Conservation (phyloP, 805 yeast species). For the Kuraishia floccosa region DNA sequence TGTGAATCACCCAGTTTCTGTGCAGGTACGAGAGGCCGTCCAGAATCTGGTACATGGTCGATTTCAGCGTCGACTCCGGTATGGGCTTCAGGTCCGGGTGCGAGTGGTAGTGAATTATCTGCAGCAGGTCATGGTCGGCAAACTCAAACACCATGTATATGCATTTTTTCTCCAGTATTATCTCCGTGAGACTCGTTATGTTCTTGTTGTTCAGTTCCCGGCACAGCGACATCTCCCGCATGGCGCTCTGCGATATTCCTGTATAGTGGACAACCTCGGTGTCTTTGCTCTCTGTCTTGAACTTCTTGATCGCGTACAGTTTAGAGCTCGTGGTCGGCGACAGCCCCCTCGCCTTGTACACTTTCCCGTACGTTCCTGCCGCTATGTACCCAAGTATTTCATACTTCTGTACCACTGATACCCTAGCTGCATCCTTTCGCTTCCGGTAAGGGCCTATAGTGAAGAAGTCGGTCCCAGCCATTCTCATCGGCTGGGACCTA, state of each 20-base stretch:
- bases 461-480: conserved; percentile 44
- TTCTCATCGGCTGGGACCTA: conserved; percentile 38
- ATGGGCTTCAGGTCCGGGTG: conserved; percentile 78
- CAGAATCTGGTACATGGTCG: conserved; percentile 84
- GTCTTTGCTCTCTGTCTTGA: conserved; percentile 88
- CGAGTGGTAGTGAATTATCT: conserved; percentile 88
- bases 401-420: conserved; percentile 73
- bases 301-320: conserved; percentile 84
- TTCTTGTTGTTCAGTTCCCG: conserved; percentile 76
- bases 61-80: conserved; percentile 69
- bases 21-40: conserved; percentile 89
- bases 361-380: conserved; percentile 96
- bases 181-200: conserved; percentile 70
- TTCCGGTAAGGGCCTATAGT: conserved; percentile 47
- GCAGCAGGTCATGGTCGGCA: conserved; percentile 92
- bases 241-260: conserved; percentile 92
- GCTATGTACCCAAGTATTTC: conserved; percentile 93
- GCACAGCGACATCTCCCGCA: conserved; percentile 92
- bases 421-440: conserved; percentile 54
- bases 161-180: conserved; percentile 75
- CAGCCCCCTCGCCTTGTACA: conserved; percentile 70
- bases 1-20: conserved; percentile 91
- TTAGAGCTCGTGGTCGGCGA: conserved; percentile 13
- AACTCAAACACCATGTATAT: conserved; percentile 94
- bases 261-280: conserved; percentile 77